These are phyloP conservation scores for Cladophialophora exuberans DNA, from an alignment of 2,329 filamentous ascomycete genomes.

Conservation along the genomic window DNA sequence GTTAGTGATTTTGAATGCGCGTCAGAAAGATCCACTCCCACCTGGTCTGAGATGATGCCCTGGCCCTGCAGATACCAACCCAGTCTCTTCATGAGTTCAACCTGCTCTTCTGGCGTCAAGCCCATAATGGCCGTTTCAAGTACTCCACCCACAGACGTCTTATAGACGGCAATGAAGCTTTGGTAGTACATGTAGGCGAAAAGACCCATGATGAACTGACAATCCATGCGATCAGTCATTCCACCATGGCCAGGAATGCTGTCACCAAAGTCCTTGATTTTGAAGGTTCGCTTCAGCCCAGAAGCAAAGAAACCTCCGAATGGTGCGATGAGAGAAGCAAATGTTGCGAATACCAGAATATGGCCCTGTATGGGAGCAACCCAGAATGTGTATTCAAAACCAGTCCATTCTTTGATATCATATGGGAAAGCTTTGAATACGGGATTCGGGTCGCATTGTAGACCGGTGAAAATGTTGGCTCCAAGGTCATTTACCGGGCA, in stretches of 20 bases:
- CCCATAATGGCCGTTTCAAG: conserved; percentile 91
- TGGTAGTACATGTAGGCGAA: conserved; percentile 99
- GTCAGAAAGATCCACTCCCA: conserved; percentile 36
- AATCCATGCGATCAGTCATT: conserved; percentile 99
- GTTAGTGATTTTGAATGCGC: conserved; percentile 15
- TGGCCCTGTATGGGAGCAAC: conserved; percentile 92
- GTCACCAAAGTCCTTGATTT: conserved; percentile 99
- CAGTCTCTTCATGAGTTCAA: conserved; percentile 71
- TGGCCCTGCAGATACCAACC: conserved; percentile 68
- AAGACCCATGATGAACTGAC: conserved; percentile 99
- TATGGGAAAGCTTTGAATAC: conserved; percentile 83
- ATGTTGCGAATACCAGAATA: conserved; percentile 84
- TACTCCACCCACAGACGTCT: conserved; percentile 80
- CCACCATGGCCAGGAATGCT: conserved; percentile 97
- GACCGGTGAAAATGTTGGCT: conserved; percentile 86
- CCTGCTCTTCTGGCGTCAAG: conserved; percentile 83
- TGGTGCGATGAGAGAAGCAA: conserved; percentile 93
- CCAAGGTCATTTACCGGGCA: conserved; percentile 97
- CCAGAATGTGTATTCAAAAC: conserved; percentile 71
- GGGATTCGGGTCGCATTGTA: conserved; percentile 88
- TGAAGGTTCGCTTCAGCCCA: conserved; percentile 96
- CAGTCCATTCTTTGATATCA: conserved; percentile 71
- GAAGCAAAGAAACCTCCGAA: conserved; percentile 99
- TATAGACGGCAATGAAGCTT: conserved; percentile 90
- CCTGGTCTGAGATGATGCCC: conserved; percentile 59